phyloP scores from a whole-genome alignment of 78 protist species.

The slime mould (Dictyostelium discoideum) region DNA sequence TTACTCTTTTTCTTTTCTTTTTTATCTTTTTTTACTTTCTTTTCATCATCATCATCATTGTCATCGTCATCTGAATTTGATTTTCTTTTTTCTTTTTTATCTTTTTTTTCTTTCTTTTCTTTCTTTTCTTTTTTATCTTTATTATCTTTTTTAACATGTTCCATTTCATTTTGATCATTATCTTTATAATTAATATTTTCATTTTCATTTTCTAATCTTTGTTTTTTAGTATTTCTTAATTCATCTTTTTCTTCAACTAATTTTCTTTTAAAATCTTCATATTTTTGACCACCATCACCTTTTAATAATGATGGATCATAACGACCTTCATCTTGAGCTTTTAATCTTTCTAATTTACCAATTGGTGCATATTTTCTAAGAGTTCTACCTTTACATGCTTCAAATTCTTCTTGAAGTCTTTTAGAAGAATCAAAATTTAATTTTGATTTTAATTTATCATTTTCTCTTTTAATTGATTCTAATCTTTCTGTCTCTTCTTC shows the following conservation, averaged over 20 bases:
- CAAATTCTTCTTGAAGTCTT: background rate
- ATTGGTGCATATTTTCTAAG: constrained; percentile 66
- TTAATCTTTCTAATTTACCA: constrained; percentile 70
- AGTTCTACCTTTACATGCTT: constrained; percentile 53
- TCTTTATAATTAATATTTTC: background rate
- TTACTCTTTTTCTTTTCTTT: constrained; percentile 10
- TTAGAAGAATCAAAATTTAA: background rate
- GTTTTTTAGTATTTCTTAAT: background rate
- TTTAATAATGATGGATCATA: background rate
- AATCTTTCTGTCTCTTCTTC: background rate
- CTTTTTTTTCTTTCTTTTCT: background rate
- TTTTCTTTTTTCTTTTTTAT: background rate
- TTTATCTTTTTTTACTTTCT: background rate
- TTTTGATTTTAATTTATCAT: constrained; percentile 4
- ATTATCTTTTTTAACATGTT: background rate
- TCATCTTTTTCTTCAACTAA: constrained; percentile 1
- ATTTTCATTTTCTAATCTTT: background rate
- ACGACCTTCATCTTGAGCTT: constrained; percentile 40
- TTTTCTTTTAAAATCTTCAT: background rate
- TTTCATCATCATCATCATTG: background rate
- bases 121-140: background rate
- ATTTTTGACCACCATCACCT: background rate
- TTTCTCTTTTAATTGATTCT: background rate
- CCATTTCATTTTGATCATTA: background rate
- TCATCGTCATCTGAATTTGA: background rate